Evolutionary conservation across 2,329 filamentous ascomycete species (phyloP).

Genomic region (Ploettnerulaceae sp.): DNA sequence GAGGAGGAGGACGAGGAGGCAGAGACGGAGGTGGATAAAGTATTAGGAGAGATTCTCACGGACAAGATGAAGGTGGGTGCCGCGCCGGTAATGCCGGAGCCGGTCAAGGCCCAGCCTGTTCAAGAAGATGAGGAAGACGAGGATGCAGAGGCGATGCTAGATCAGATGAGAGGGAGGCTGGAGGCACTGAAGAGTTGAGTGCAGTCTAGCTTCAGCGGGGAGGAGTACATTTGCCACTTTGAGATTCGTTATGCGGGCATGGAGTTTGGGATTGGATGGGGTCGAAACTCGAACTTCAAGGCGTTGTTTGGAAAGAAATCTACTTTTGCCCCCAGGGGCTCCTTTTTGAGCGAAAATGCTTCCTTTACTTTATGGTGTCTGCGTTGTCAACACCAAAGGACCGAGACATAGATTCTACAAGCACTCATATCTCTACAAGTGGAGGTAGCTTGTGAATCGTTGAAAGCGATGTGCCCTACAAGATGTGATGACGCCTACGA

Average conservation of each 20-base stretch:
- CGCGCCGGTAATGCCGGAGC: slow-evolving; percentile 50
- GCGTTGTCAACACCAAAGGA: too few species aligned
- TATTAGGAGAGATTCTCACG: slow-evolving; percentile 85
- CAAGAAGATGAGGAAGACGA: slow-evolving; percentile 70
- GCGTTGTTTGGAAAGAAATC: slow-evolving; percentile 1
- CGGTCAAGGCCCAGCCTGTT: slow-evolving; percentile 47
- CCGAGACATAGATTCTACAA: too few species aligned
- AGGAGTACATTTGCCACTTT: not conserved
- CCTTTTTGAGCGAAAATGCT: too few species aligned
- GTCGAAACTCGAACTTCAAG: not conserved
- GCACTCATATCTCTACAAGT: too few species aligned
- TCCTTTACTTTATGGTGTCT: too few species aligned
- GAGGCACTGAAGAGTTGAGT: slow-evolving; percentile 81
- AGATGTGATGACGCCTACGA: too few species aligned
- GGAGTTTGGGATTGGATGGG: slow-evolving; percentile 14
- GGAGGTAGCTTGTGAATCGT: too few species aligned
- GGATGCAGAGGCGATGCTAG: slow-evolving; percentile 83
- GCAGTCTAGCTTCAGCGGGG: too few species aligned
- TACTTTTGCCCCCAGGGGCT: not conserved
- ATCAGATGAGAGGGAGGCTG: slow-evolving; percentile 87
- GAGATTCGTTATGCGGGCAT: not conserved
- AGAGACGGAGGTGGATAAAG: slow-evolving; percentile 84
- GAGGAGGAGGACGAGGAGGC: slow-evolving; percentile 71
- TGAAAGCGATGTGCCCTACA: too few species aligned
- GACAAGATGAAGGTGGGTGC: slow-evolving; percentile 65